Percentiles rank a stretch among this genome's conserved stretches.
phyloP scores from a whole-genome alignment of 805 yeast species.

The Suhomyces sp. region DNA sequence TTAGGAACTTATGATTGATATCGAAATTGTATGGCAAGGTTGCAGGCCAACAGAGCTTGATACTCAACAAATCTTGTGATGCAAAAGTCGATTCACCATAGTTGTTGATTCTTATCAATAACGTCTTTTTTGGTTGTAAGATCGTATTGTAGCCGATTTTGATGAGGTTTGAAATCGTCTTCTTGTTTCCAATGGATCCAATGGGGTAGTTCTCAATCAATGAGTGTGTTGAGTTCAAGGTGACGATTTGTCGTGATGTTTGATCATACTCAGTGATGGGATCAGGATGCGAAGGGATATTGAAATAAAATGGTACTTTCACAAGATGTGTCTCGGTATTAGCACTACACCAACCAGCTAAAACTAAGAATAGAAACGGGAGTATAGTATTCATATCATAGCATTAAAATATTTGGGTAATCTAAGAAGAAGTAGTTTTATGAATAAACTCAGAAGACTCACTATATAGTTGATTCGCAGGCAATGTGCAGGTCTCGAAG shows the following conservation, averaged over 20 bases:
- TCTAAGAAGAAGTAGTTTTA: neutral
- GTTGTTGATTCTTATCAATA: slow-evolving; percentile 35
- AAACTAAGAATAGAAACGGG: neutral
- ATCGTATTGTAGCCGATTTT: slow-evolving; percentile 6
- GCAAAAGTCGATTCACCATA: slow-evolving; percentile 26
- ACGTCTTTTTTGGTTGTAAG: slow-evolving; percentile 9
- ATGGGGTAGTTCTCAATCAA: slow-evolving; percentile 28
- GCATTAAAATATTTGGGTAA: neutral
- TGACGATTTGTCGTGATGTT: slow-evolving; percentile 8
- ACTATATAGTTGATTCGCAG: neutral
- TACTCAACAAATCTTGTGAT: slow-evolving; percentile 24
- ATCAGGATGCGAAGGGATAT: slow-evolving; percentile 23
- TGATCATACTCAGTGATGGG: neutral
- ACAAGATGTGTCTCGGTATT: slow-evolving; percentile 39
- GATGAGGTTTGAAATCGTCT: slow-evolving; percentile 5
- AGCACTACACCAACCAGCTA: slow-evolving; percentile 16
- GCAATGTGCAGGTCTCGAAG: neutral
- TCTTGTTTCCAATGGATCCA: slow-evolving; percentile 11
- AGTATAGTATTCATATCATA: slow-evolving; percentile 7
- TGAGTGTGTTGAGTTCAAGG: slow-evolving; percentile 21
- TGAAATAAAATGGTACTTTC: slow-evolving; percentile 34
- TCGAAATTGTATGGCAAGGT: slow-evolving; percentile 26
- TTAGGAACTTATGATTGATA: slow-evolving; percentile 23
- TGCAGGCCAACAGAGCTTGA: slow-evolving; percentile 41
- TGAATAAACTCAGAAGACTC: neutral